Evolutionary conservation across 192 early-diverging fungal species (phyloP).

Genomic region (Coemansia sp.): DNA sequence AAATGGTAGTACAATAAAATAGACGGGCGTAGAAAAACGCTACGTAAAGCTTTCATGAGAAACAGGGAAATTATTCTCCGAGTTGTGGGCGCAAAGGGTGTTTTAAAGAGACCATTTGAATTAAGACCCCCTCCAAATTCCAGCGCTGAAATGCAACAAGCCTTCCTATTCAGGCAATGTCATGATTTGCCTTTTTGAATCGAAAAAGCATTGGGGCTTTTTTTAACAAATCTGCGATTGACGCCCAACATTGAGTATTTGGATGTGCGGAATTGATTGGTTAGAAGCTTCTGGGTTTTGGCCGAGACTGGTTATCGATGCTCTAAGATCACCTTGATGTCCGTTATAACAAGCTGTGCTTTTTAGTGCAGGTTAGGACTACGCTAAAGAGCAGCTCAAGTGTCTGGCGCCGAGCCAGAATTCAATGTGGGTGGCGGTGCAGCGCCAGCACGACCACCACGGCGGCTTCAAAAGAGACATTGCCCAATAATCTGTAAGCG

Average conservation of each 20-base stretch:
- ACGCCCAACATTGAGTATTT: not conserved
- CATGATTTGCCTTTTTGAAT: not conserved
- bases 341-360: too few relatives aligned
- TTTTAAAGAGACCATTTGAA: not conserved
- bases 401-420: not conserved
- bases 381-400: not conserved
- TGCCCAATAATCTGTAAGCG: not conserved
- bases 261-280: conserved; percentile 4
- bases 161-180: conserved; percentile 2
- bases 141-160: not conserved
- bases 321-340: too few relatives aligned
- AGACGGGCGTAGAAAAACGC: not conserved
- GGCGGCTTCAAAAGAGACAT: not conserved
- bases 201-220: too few relatives aligned
- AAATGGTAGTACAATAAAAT: not conserved
- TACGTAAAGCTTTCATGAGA: not conserved
- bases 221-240: too few relatives aligned
- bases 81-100: not conserved
- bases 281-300: not conserved
- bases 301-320: conserved; percentile 1
- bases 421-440: not conserved
- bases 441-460: not conserved
- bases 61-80: not conserved
- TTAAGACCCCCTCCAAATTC: too few relatives aligned
- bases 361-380: too few relatives aligned